A percentile compares a stretch with the other conserved stretches of the same genome.
These are phyloP conservation scores for Hygrophila difformis DNA, from an alignment of 257 asterid species.

Conservation along the genomic window DNA sequence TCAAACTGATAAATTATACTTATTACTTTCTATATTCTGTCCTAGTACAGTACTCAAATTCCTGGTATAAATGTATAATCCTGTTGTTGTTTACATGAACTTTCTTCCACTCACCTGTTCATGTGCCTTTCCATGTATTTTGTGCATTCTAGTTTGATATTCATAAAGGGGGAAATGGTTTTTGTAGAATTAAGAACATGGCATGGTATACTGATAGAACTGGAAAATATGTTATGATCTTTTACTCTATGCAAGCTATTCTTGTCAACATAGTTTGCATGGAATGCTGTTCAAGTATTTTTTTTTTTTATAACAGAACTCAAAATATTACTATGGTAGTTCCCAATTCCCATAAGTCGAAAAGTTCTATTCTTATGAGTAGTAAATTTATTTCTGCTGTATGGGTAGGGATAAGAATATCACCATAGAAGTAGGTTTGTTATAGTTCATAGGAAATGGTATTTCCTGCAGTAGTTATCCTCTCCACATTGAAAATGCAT, in stretches of 20 bases:
- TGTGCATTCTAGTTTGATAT: slow-evolving; percentile 2
- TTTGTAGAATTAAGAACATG: neutral
- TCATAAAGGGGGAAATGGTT: neutral
- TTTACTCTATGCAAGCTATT: neutral
- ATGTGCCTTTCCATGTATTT: slow-evolving; percentile 5
- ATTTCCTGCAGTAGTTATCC: slow-evolving; percentile 7
- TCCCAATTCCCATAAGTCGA: too few relatives aligned
- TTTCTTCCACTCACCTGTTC: neutral
- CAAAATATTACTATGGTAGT: neutral
- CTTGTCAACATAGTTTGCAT: neutral
- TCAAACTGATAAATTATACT: too few relatives aligned
- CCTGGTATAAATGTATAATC: neutral
- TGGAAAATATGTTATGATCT: neutral
- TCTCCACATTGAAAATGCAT: neutral
- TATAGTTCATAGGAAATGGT: neutral
- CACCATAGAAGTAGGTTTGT: neutral
- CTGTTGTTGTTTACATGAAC: neutral
- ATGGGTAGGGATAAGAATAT: neutral
- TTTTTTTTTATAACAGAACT: too few relatives aligned
- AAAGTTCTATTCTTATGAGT: too few relatives aligned
- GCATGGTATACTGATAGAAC: neutral
- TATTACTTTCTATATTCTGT: too few relatives aligned
- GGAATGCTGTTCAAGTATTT: neutral
- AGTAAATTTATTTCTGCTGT: neutral
- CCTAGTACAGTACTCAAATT: neutral